Conservation (phyloP, 495 filamentous ascomycete genomes). For the Talaromyces liani region DNA sequence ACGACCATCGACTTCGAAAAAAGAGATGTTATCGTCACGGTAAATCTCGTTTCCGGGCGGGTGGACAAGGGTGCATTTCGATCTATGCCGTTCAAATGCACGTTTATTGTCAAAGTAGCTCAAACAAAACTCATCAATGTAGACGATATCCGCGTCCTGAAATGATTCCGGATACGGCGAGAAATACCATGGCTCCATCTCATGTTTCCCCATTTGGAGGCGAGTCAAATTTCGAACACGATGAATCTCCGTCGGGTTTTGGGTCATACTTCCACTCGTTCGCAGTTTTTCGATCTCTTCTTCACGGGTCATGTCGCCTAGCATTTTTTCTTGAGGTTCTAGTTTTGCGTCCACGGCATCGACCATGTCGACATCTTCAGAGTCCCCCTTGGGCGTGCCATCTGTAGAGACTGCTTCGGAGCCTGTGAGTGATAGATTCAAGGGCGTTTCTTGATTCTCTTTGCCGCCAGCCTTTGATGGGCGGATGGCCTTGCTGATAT, state of each 20-base stretch:
- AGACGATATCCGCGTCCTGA: slow-evolving; percentile 78
- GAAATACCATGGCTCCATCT: slow-evolving; percentile 98
- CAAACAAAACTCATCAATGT: slow-evolving; percentile 96
- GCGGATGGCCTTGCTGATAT: slow-evolving; percentile 38
- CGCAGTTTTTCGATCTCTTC: slow-evolving; percentile 94
- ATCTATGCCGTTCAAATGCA: slow-evolving; percentile 74
- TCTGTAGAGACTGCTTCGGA: slow-evolving; percentile 44
- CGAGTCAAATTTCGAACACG: slow-evolving; percentile 88
- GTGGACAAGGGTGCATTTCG: slow-evolving; percentile 86
- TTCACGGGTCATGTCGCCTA: slow-evolving; percentile 63
- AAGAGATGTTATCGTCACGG: slow-evolving; percentile 86
- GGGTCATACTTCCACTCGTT: slow-evolving; percentile 93
- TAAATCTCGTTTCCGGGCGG: slow-evolving; percentile 98
- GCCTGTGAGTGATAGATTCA: slow-evolving; percentile 29
- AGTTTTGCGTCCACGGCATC: slow-evolving; percentile 42
- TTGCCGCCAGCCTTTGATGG: slow-evolving; percentile 55
- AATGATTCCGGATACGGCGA: slow-evolving; percentile 90
- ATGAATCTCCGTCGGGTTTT: slow-evolving; percentile 94
- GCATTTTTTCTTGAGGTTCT: slow-evolving; percentile 27
- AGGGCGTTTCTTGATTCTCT: slow-evolving; percentile 45
- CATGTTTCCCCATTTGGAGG: slow-evolving; percentile 87
- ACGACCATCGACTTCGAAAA: slow-evolving; percentile 95
- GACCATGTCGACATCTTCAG: slow-evolving; percentile 57
- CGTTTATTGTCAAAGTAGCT: slow-evolving; percentile 76
- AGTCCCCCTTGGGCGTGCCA: slow-evolving; percentile 49